A percentile compares a stretch with the other conserved stretches of the same genome.
Conservation (phyloP, 1,139 yeast genomes). For the Suhomyces terraborum region DNA sequence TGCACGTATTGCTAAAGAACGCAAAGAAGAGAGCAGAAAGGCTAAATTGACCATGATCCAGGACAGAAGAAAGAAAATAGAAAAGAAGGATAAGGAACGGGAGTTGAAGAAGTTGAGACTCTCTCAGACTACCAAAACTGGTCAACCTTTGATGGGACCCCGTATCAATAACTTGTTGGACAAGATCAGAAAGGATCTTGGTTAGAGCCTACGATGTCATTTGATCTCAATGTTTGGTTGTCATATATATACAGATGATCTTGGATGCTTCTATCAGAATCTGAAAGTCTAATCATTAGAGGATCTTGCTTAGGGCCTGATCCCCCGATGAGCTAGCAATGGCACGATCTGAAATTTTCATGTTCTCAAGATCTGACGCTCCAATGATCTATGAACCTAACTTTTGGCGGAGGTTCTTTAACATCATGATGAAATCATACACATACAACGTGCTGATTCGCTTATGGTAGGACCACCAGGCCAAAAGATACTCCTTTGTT, state of each 20-base stretch:
- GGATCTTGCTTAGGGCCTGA: no score
- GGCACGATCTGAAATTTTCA: no score
- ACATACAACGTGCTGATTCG: conserved; percentile 55
- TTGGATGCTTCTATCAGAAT: no score
- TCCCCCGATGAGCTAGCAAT: no score
- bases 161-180: conserved; percentile 77
- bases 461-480: conserved; percentile 49
- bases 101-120: conserved; percentile 53
- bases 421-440: conserved; percentile 51
- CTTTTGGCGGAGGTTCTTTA: conserved; percentile 21
- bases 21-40: conserved; percentile 30
- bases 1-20: conserved; percentile 40
- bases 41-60: conserved; percentile 26
- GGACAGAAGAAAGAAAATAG: conserved; percentile 21
- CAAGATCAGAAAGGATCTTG: conserved; percentile 60
- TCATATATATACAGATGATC: not conserved
- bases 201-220: conserved; percentile 3
- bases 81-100: conserved; percentile 27
- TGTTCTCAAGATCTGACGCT: conserved; percentile 1
- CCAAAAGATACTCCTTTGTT: conserved; percentile 31
- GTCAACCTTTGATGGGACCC: conserved; percentile 93
- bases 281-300: no score
- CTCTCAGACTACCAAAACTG: conserved; percentile 63
- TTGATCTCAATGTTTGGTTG: not conserved
- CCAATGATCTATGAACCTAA: conserved; percentile 1